Base-by-base conservation (phyloP, 441 rosid genomes). In the Capsella rubella region DNA sequence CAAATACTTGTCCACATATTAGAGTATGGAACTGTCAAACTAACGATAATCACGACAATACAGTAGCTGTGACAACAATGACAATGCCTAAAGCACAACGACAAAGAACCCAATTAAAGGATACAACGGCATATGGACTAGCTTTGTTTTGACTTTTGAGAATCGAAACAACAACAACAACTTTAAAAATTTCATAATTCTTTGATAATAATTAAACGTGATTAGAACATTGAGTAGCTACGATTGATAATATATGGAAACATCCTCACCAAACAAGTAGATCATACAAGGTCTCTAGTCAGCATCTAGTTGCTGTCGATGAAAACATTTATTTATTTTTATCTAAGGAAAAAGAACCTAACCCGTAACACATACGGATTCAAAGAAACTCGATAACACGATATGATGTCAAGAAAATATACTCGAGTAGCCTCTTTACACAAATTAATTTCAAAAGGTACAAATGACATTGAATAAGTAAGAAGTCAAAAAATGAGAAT, bases 321-420 rank as follows among this genome's bases (percentile, higher is more conserved):
- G 58, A 47, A 65, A 56, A 35, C 11, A 50, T 49, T 57, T 47
- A 8, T 12, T n/a, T 0, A 0, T 34, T 34, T 32, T 25, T 54
- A 28, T 47, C 25, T 47, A 64, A 54, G 57, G 21, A 35, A 31
- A 45, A 64, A 21, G 47, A 45, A 64, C 18, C 29, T 53, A 56
- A 13, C 58, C 59, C 61, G 2, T 57, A 59, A 67, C 51, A 32
- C 27, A 52, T 60, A 67, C 31, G 25, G 40, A 32, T 68, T 53
- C 69, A 53, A 31, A 58, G 16, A 31, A 60, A 40, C 34, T 68
- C 4, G 34, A 25, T 42, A 67, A 12, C 55, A 8, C 1, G 73
- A 67, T 67, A 67, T 67, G 53, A 74, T 67, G 61, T 66, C 72
- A 58, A 47, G 53, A 55, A 66, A 66, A 67, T 31, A 7, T 58